Conservation (phyloP, 495 filamentous ascomycete species). For the Aspergillus incahuasiensis region DNA sequence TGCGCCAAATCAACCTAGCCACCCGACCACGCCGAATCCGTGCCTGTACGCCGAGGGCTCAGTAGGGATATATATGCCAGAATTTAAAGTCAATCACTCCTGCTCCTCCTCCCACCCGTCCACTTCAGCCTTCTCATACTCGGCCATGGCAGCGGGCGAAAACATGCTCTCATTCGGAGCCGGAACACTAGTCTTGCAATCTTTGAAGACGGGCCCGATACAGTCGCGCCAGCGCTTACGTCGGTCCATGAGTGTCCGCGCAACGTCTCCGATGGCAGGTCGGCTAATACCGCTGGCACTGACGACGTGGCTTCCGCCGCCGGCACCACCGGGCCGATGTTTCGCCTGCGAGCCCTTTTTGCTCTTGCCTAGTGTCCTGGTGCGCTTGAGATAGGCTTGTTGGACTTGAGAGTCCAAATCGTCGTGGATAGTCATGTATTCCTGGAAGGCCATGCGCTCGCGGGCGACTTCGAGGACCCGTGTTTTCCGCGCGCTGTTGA, state of each 20-base stretch:
- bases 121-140: conserved; percentile 62
- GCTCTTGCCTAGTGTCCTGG: conserved; percentile 85
- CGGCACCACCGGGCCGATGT: conserved; percentile 58
- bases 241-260: conserved; percentile 84
- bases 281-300: conserved; percentile 53
- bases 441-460: conserved; percentile 89
- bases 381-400: conserved; percentile 90
- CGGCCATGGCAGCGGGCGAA: conserved; percentile 49
- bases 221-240: conserved; percentile 79
- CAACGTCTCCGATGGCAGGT: conserved; percentile 86
- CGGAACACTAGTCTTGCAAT: conserved; percentile 59
- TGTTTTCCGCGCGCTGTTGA: conserved; percentile 86
- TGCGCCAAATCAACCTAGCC: conserved; percentile 5
- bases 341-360: conserved; percentile 77
- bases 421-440: conserved; percentile 94
- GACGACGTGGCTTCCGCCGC: conserved; percentile 49
- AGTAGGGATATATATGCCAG: not conserved
- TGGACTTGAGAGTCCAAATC: conserved; percentile 95
- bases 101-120: conserved; percentile 73
- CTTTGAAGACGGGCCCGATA: conserved; percentile 82
- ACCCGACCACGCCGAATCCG: not conserved
- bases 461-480: conserved; percentile 79
- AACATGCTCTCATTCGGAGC: conserved; percentile 60
- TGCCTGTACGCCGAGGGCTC: conserved; percentile 1
- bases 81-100: conserved; percentile 36